Percentiles rank a stretch among this genome's conserved stretches.
phyloP scores from a whole-genome alignment of 108 stramenopile species.

The Fragilaria radians region DNA sequence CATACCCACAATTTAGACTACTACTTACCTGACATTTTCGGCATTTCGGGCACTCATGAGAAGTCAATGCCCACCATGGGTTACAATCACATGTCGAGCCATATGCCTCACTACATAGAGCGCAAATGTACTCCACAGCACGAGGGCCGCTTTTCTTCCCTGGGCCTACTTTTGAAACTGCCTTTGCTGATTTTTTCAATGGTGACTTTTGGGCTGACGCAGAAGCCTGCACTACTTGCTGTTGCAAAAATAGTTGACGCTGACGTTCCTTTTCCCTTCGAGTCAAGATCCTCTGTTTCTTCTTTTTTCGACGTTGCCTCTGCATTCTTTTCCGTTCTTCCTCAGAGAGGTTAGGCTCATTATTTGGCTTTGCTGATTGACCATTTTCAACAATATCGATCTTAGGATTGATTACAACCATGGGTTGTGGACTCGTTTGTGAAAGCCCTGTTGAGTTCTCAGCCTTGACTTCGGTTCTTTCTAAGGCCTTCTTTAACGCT shows the following conservation, averaged over 20 bases:
- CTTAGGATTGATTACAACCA: background rate
- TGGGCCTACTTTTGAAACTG: conserved; percentile 4
- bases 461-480: background rate
- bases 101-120: conserved; percentile 76
- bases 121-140: conserved; percentile 76
- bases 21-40: conserved; percentile 58
- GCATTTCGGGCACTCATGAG: conserved; percentile 83
- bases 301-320: conserved; percentile 19
- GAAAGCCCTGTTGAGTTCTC: background rate
- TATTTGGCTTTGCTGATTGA: conserved; percentile 1
- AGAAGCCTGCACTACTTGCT: conserved; percentile 9
- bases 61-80: conserved; percentile 81
- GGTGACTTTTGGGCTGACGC: background rate
- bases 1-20: background rate
- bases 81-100: conserved; percentile 60
- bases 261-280: conserved; percentile 28
- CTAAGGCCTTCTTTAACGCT: background rate
- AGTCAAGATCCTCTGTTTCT: conserved; percentile 12
- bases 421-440: background rate
- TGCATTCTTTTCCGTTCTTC: conserved; percentile 21
- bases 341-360: conserved; percentile 10
- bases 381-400: background rate
- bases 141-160: conserved; percentile 52
- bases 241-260: conserved; percentile 18
- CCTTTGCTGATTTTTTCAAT: conserved; percentile 15